A percentile compares a stretch with the other conserved stretches of the same genome.
Conservation (phyloP, 1,284 basidiomycete species). For the Golubevia sp. region DNA sequence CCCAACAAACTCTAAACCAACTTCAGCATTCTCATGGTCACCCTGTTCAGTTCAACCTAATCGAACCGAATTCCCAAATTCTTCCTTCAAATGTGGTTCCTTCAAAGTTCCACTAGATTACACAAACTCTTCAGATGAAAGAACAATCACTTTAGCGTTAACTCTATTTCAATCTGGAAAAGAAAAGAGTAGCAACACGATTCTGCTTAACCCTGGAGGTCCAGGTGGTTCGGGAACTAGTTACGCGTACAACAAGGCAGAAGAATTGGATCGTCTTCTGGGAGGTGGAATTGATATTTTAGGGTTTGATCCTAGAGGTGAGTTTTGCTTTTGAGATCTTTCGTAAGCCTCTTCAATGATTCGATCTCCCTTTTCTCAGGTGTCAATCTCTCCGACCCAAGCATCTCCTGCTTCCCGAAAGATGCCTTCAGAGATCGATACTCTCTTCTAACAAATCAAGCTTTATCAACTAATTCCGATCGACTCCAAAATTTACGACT, state of each 20-base stretch:
- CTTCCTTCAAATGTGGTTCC: too few relatives aligned
- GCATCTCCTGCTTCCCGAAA: constrained; percentile 18
- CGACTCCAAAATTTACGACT: neutral
- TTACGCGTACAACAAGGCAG: neutral
- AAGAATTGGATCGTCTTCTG: neutral
- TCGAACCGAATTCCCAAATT: too few relatives aligned
- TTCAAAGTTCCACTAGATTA: too few relatives aligned
- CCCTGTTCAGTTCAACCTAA: too few relatives aligned
- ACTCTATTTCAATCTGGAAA: too few relatives aligned
- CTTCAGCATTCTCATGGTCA: too few relatives aligned
- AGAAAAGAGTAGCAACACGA: too few relatives aligned
- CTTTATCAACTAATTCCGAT: neutral
- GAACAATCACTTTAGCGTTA: too few relatives aligned
- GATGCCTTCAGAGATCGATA: constrained; percentile 29
- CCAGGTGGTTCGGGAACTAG: neutral
- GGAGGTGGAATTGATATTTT: neutral
- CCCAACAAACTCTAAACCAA: too few relatives aligned
- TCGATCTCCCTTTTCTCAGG: neutral
- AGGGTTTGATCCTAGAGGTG: constrained; percentile 2
- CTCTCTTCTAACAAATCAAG: constrained; percentile 5
- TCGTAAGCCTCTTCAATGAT: too few relatives aligned
- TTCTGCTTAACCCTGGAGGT: neutral
- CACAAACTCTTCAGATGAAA: too few relatives aligned
- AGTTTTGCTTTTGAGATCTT: too few relatives aligned
- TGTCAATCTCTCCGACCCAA: constrained; percentile 4